Base-by-base conservation (phyloP, 495 filamentous ascomycete species). In the Annulohypoxylon moriforme region DNA sequence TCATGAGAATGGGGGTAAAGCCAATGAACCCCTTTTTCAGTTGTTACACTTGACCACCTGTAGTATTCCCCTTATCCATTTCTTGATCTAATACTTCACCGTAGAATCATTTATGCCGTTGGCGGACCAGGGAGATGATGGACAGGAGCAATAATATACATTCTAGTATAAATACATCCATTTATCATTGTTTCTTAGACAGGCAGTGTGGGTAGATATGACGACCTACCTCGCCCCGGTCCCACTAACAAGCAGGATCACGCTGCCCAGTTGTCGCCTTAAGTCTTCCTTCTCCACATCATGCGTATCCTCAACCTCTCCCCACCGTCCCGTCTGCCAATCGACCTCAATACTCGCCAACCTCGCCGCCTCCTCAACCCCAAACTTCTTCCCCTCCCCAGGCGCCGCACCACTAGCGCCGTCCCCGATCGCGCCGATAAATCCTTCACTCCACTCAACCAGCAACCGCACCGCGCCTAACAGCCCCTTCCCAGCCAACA, bases 301-400 rank as follows among this genome's bases (percentile, higher is more conserved):
- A 81, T 99, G 96, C 42, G 94, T 97, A 81, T 99, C 96, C 80
- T 99, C 96, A 3, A 99, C 96, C 83, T 96, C 94, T 1, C 96
- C 96, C 94, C 96, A 98, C 82, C 89, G 86, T 14, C 88, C 82
- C 4, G 91, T 97, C 86, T 99, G 96, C 91, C 93, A 98, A 69
- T 86, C 85, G 16, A 97, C 93, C 84, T 99, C 96, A 20, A 96
- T 71, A 69, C 88, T 96, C 3, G 90, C 89, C 24, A 93, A 89
- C 78, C 88, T 82, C 3, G 92, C 89, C 14, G 94, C 94, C 76
- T 97, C 86, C 60, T 90, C 88, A 1, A 90, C 84, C 0, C 89
- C 90, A 75, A 89, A 93, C 58, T 58, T 55, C 36, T 47, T 52
- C 66, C 66, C 34, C 27, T 34, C 55, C 24, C 72, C 68, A 74